phyloP scores from a whole-genome alignment of 1,139 yeast genomes.

The Yamadazyma dushanensis region DNA sequence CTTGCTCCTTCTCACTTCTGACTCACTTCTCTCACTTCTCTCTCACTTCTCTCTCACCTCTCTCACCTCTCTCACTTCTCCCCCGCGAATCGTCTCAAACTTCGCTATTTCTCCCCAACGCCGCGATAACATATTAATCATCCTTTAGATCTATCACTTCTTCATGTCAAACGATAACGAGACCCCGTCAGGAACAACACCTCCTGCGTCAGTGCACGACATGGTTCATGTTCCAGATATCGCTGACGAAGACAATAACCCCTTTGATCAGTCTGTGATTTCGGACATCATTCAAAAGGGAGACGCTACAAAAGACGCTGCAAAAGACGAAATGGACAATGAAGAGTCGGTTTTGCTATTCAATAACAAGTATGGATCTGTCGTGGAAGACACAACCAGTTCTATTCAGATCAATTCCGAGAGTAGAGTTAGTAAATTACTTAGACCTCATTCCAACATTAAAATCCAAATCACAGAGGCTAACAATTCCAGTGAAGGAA shows the following conservation, averaged over 20 bases:
- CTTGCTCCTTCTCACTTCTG: too few species aligned
- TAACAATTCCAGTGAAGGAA: slow-evolving; percentile 73
- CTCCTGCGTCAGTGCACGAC: too few species aligned
- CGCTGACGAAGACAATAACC: slow-evolving; percentile 54
- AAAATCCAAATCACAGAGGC: slow-evolving; percentile 69
- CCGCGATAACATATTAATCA: too few species aligned
- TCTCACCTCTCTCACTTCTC: too few species aligned
- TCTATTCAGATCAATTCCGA: slow-evolving; percentile 38
- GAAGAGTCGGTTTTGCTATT: slow-evolving; percentile 33
- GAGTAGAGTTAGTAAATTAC: slow-evolving; percentile 37
- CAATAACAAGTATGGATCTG: slow-evolving; percentile 6
- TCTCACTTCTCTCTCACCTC: too few species aligned
- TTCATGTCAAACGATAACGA: too few species aligned
- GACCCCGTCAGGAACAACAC: too few species aligned
- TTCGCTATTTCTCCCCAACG: too few species aligned
- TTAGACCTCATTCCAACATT: slow-evolving; percentile 33
- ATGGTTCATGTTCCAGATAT: background rate
- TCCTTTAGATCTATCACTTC: too few species aligned
- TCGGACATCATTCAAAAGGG: slow-evolving; percentile 21
- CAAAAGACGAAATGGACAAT: slow-evolving; percentile 17
- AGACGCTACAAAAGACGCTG: too few species aligned
- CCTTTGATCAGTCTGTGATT: slow-evolving; percentile 41
- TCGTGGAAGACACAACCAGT: slow-evolving; percentile 18
- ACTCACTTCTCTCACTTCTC: too few species aligned
- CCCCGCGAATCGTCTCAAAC: too few species aligned